Conservation (phyloP, 2,329 filamentous ascomycete genomes). For the Claviceps digitariae region DNA sequence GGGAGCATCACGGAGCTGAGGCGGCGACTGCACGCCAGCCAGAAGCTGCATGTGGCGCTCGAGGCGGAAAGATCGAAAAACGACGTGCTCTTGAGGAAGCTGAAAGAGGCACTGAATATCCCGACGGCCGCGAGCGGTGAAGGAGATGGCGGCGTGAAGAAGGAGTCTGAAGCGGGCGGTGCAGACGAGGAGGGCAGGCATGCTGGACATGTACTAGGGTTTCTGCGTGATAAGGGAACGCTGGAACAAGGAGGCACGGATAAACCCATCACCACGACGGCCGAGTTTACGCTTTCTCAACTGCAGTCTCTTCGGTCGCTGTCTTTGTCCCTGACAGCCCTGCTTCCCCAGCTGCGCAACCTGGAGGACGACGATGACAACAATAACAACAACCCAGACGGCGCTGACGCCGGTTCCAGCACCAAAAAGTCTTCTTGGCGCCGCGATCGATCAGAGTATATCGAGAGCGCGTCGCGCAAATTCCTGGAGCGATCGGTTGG, state of each 20-base stretch:
- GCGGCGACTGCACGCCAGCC: constrained; percentile 63
- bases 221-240: constrained; percentile 40
- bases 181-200: constrained; percentile 1
- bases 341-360: constrained; percentile 47
- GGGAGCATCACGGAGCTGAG: constrained; percentile 61
- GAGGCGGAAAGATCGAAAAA: constrained; percentile 59
- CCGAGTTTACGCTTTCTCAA: constrained; percentile 70
- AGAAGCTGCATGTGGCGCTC: constrained; percentile 57
- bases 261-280: constrained; percentile 53
- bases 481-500: constrained; percentile 61
- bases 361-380: background rate
- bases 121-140: constrained; percentile 7
- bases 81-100: constrained; percentile 50
- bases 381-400: background rate
- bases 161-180: constrained; percentile 1
- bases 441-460: constrained; percentile 63
- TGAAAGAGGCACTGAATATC: constrained; percentile 34
- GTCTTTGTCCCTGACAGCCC: constrained; percentile 42
- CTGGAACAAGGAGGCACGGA: constrained; percentile 36
- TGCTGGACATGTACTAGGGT: constrained; percentile 29
- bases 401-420: constrained; percentile 17
- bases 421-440: constrained; percentile 36
- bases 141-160: constrained; percentile 7
- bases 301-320: constrained; percentile 64
- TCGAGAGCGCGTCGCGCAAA: constrained; percentile 64